phyloP scores from a whole-genome alignment of 164 flowering plant species.

The Echeveria elegans region DNA sequence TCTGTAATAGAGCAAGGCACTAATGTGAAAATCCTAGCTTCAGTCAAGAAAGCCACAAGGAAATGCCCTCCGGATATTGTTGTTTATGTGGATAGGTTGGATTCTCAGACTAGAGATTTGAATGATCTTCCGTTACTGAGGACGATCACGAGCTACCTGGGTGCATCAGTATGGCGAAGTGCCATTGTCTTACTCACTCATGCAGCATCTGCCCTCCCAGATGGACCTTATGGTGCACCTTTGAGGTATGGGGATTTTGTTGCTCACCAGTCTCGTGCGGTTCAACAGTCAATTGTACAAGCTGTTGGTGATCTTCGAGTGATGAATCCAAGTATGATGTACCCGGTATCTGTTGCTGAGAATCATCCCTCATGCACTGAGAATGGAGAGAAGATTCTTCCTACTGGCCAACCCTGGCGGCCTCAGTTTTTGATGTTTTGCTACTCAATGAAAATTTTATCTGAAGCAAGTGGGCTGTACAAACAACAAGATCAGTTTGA shows the following conservation, averaged over 20 bases:
- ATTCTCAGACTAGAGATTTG: constrained; percentile 65
- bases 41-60: constrained; percentile 62
- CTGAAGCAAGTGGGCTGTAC: constrained; percentile 63
- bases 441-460: constrained; percentile 77
- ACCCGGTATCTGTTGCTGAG: constrained; percentile 81
- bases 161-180: constrained; percentile 68
- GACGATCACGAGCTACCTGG: constrained; percentile 53
- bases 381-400: constrained; percentile 80
- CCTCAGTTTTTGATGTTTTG: constrained; percentile 66
- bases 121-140: constrained; percentile 71
- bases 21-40: constrained; percentile 48
- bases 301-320: constrained; percentile 80
- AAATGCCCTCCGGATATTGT: constrained; percentile 75
- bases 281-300: constrained; percentile 83
- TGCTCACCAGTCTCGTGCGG: constrained; percentile 74
- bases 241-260: constrained; percentile 78
- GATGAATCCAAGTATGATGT: constrained; percentile 76
- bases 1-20: constrained; percentile 63
- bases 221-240: constrained; percentile 81
- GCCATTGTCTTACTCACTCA: constrained; percentile 82
- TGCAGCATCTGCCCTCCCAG: constrained; percentile 91
- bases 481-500: constrained; percentile 75
- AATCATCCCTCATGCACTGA: constrained; percentile 82
- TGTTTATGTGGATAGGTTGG: constrained; percentile 37
- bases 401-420: constrained; percentile 83